Evolutionary conservation across 2,329 filamentous ascomycete genomes (phyloP), one percentile per base, ranked within the genome.

Genomic region (Coleophoma crateriformis): DNA sequence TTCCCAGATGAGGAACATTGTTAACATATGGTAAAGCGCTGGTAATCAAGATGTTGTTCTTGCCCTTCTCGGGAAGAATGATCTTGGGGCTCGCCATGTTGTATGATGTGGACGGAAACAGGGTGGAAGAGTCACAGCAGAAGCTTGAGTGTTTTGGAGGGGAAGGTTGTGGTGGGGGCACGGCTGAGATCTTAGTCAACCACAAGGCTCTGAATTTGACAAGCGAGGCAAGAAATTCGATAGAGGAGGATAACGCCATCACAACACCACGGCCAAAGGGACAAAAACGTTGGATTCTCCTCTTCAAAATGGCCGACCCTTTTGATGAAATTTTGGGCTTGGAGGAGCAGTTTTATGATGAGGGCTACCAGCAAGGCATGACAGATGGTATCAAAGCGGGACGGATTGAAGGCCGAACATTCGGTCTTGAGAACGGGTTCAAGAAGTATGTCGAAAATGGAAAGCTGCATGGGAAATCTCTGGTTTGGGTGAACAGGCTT

Each of bases 341-440:
- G 15, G 82, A 85, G 64, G 78, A 83, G 48, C 66, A 72, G 52
- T 95, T 92, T 72, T 96, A 96, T 72, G 74, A 80, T 41, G 82
- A 92, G 68, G 94, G 94, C 51, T 92, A 90, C 72, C 68, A 75
- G 6, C 78, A 89, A 48, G 94, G 94, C 40, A 68, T 82, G 44
- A 71, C 76, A 38, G 92, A 96, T 68, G 94, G 94, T 52, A 74
- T 81, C 38, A 77, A 78, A 51, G 85, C 88, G 33, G 94, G 94
- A 37, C 84, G 85, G 50, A 82, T 89, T 56, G 94, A 99, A 75
- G 94, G 94, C 53, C 87, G 90, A 46, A 81, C 90, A 17, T 90
- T 97, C 64, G 94, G 92, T 1, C 81, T 97, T 39, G 87, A 95
- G 65, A 94, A 91, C 56, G 92, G 91, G 0, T 97, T 94, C 60